Evolutionary conservation across 2,329 filamentous ascomycete species (phyloP).

Genomic region (Xylariales sp.): DNA sequence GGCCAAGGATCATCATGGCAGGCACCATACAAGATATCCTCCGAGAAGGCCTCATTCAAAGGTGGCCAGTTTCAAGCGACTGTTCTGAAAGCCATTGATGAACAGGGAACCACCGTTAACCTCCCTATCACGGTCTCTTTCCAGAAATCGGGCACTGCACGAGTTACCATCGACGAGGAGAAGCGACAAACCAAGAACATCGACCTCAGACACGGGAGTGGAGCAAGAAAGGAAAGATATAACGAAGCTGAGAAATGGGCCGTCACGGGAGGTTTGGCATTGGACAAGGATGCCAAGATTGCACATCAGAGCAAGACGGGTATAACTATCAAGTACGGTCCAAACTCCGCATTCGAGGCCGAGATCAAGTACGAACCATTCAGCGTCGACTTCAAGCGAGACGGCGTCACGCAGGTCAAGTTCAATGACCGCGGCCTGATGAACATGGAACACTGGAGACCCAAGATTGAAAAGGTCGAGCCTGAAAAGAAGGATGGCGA

Average conservation of each 20-base stretch:
- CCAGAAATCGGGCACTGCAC: slow-evolving; percentile 80
- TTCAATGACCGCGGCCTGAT: slow-evolving; percentile 86
- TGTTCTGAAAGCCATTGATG: slow-evolving; percentile 73
- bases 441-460: slow-evolving; percentile 93
- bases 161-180: slow-evolving; percentile 88
- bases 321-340: slow-evolving; percentile 76
- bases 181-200: slow-evolving; percentile 85
- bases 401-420: slow-evolving; percentile 76
- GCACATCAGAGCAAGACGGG: slow-evolving; percentile 60
- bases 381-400: slow-evolving; percentile 77
- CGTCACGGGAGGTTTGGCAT: slow-evolving; percentile 72
- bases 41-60: slow-evolving; percentile 68
- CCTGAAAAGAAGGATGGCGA: slow-evolving; percentile 47
- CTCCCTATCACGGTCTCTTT: slow-evolving; percentile 85
- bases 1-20: slow-evolving; percentile 63
- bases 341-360: slow-evolving; percentile 70
- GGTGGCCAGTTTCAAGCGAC: slow-evolving; percentile 75
- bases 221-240: slow-evolving; percentile 84
- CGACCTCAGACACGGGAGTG: slow-evolving; percentile 77
- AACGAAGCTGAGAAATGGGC: slow-evolving; percentile 86
- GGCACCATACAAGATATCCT: slow-evolving; percentile 73
- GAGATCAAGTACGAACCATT: slow-evolving; percentile 82
- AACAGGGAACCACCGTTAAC: slow-evolving; percentile 62
- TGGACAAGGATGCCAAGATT: slow-evolving; percentile 68
- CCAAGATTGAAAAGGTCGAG: slow-evolving; percentile 65